phyloP scores from a whole-genome alignment of 2,329 filamentous ascomycete genomes.

The Phyllosticta ampelicida region DNA sequence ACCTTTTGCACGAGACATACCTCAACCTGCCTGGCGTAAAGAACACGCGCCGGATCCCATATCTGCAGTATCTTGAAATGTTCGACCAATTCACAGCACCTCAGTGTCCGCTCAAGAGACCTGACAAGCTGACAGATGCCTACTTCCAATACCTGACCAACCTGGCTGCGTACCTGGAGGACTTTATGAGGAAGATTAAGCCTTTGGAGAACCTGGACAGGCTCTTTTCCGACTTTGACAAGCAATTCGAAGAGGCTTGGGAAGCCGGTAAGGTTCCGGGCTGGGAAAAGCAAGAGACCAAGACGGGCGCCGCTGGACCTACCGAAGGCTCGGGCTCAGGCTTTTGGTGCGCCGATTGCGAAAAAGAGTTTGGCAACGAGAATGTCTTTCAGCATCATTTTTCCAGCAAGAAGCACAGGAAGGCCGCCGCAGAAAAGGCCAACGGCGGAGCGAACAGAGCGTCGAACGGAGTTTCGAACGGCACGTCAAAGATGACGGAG shows the following conservation, averaged over 20 bases:
- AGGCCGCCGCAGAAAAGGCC: constrained; percentile 57
- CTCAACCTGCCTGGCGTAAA: constrained; percentile 83
- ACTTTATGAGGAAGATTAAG: constrained; percentile 72
- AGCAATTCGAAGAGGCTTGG: constrained; percentile 80
- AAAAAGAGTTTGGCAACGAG: constrained; percentile 90
- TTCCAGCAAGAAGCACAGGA: constrained; percentile 84
- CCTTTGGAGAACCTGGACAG: constrained; percentile 80
- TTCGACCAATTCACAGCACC: constrained; percentile 81
- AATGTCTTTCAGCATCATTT: constrained; percentile 90
- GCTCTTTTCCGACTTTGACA: constrained; percentile 63
- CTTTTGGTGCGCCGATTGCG: constrained; percentile 82
- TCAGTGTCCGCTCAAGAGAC: constrained; percentile 60
- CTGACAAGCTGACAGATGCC: constrained; percentile 80
- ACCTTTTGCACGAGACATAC: constrained; percentile 72
- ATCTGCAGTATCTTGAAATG: constrained; percentile 82
- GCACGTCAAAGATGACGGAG: neutral
- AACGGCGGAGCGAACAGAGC: constrained; percentile 9
- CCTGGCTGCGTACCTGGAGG: constrained; percentile 73
- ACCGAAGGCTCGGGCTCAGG: constrained; percentile 52
- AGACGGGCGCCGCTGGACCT: constrained; percentile 24
- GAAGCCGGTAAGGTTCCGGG: constrained; percentile 65
- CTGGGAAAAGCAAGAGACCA: constrained; percentile 46
- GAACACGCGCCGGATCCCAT: constrained; percentile 53
- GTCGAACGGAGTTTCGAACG: constrained; percentile 11
- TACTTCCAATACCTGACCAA: constrained; percentile 85